Percentiles rank a stretch among this genome's conserved stretches.
Conservation (phyloP, 1,284 basidiomycete genomes). For the Fomitopsis schrenkii region DNA sequence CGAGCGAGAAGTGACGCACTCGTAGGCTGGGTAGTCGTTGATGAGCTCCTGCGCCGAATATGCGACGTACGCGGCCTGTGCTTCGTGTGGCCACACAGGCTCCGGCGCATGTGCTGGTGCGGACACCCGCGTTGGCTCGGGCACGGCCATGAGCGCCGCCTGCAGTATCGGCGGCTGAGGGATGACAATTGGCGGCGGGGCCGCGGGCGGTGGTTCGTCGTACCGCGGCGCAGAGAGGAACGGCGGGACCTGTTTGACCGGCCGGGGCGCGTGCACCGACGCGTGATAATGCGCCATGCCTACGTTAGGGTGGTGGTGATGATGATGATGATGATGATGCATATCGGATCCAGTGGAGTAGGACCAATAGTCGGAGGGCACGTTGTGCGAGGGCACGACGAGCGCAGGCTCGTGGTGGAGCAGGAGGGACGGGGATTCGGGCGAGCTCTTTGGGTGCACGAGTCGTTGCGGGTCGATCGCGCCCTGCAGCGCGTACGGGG, state of each 20-base stretch:
- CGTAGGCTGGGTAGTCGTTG: neutral
- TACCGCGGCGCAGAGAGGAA: conserved; percentile 7
- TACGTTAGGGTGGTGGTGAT: neutral
- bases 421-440: neutral
- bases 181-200: conserved; percentile 13
- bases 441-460: neutral
- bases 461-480: neutral
- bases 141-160: neutral
- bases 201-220: conserved; percentile 5
- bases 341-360: neutral
- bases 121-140: neutral
- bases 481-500: neutral
- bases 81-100: neutral
- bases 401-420: neutral
- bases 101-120: neutral
- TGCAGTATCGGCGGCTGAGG: conserved; percentile 16
- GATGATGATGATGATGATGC: neutral
- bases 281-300: neutral
- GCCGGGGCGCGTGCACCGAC: conserved; percentile 16
- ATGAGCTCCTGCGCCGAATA: neutral
- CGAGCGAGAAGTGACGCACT: neutral
- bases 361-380: neutral
- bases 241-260: conserved; percentile 14
- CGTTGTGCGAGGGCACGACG: neutral
- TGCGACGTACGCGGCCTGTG: neutral